Evolutionary conservation across 2,329 filamentous ascomycete genomes (phyloP), one percentile per base, ranked within the genome.

Genomic region (Magnaporthiopsis rhizophila): DNA sequence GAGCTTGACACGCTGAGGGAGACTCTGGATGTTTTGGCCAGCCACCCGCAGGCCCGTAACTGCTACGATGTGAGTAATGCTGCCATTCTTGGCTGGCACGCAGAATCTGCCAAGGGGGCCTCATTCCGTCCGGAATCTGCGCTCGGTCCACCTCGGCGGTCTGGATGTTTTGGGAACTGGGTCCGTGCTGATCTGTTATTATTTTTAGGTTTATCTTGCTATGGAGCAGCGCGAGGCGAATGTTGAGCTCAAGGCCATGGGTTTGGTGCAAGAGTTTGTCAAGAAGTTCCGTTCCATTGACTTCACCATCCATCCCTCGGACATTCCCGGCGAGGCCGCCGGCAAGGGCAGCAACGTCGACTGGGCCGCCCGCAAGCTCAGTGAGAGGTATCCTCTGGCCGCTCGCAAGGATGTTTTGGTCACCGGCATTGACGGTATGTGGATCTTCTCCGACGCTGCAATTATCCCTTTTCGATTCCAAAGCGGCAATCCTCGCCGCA

Each of bases 291-390:
- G 85, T 58, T 83, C 81, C 65, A 87, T 91, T 69, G 83, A 86
- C 69, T 87, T 84, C 71, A 90, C 87, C 3, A 74, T 89, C 15
- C 89, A 91, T 70, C 88, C 89, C 1, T 75, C 80, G 28, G 85
- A 85, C 64, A 84, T 91, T 62, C 82, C 83, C 3, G 85, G 86
- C 15, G 89, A 91, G 72, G 84, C 88, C 62, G 86, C 88, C 64
- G 89, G 89, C 65, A 91, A 91, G 72, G 89, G 89, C 67, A 91
- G 88, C 77, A 91, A 91, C 73, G 81, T 89, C 66, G 84, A 84
- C 62, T 91, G 88, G 86, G 87, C 87, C 24, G 88, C 87, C 12
- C 83, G 83, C 67, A 86, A 87, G 72, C 79, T 88, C 62, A 87
- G 85, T 72, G 81, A 83, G 69, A 86, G 81, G 69, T 89, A 89